Evolutionary conservation across 148 eudicot genomes (phyloP).

Genomic region (Vaccinium vitisidaea): DNA sequence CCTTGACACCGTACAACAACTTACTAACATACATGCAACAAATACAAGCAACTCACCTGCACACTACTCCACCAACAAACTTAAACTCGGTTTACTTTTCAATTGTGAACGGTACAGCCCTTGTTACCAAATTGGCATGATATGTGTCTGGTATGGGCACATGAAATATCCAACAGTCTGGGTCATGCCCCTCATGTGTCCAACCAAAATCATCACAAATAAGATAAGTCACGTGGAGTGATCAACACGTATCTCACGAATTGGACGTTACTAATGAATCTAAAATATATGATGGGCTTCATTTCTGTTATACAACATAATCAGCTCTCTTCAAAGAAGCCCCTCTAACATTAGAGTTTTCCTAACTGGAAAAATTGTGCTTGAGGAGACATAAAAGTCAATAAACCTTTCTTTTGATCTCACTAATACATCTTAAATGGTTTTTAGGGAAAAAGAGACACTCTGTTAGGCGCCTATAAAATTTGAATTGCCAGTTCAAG

Average conservation of each 20-base stretch:
- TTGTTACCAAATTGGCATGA: neutral
- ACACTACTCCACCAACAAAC: neutral
- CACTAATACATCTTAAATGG: neutral
- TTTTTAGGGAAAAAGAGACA: neutral
- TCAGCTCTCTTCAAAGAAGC: neutral
- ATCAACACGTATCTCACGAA: neutral
- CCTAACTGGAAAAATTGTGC: neutral
- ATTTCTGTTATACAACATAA: neutral
- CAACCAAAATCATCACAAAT: neutral
- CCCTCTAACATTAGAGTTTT: neutral
- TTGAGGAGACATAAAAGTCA: neutral
- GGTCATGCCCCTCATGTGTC: neutral
- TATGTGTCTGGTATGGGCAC: neutral
- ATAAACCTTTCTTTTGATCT: neutral
- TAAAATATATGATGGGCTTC: neutral
- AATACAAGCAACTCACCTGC: neutral
- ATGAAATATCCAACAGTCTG: neutral
- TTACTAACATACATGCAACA: neutral
- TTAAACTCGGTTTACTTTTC: neutral
- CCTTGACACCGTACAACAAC: neutral
- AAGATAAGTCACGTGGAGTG: neutral
- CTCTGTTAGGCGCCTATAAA: neutral
- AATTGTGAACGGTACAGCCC: neutral
- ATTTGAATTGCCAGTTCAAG: neutral
- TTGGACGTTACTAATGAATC: neutral